A percentile compares a stretch with the other conserved stretches of the same genome.
These are phyloP conservation scores for Pyrenula massariospora DNA, from an alignment of 495 filamentous ascomycete genomes.

Conservation along the genomic window DNA sequence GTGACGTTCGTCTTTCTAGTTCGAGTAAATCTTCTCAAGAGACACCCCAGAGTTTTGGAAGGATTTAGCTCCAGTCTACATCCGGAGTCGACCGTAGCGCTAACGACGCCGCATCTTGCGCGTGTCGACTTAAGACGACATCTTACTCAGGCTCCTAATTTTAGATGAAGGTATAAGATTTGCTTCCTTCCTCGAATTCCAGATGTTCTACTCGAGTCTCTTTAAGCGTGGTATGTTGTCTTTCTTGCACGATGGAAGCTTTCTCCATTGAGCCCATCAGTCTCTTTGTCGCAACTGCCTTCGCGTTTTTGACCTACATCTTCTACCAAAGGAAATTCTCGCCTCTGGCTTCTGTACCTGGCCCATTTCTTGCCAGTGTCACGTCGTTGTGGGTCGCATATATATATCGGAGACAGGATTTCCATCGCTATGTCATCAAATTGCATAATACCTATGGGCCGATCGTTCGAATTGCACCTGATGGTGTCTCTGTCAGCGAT, in stretches of 20 bases:
- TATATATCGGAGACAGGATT: conserved; percentile 13
- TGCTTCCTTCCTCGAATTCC: no score
- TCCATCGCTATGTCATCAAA: conserved; percentile 19
- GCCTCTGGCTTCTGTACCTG: conserved; percentile 19
- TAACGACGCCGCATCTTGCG: no score
- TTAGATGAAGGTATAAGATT: no score
- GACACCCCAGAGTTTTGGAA: no score
- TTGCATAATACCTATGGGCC: conserved; percentile 21
- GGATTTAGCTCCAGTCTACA: no score
- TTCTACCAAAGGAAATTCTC: conserved; percentile 4
- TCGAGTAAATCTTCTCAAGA: no score
- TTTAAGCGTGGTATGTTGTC: no score
- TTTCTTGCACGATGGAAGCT: background rate
- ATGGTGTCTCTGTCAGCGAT: background rate
- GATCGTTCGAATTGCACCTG: conserved; percentile 21
- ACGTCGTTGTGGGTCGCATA: conserved; percentile 27
- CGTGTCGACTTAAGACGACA: no score
- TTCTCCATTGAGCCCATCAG: background rate
- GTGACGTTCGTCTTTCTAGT: no score
- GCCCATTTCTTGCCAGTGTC: conserved; percentile 24
- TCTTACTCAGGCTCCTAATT: no score
- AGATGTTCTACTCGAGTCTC: no score
- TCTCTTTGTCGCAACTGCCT: background rate
- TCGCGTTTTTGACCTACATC: background rate
- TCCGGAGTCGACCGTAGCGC: no score